Base-by-base conservation (phyloP, 1,284 basidiomycete species). In the Tetrapyrgos nigripes region DNA sequence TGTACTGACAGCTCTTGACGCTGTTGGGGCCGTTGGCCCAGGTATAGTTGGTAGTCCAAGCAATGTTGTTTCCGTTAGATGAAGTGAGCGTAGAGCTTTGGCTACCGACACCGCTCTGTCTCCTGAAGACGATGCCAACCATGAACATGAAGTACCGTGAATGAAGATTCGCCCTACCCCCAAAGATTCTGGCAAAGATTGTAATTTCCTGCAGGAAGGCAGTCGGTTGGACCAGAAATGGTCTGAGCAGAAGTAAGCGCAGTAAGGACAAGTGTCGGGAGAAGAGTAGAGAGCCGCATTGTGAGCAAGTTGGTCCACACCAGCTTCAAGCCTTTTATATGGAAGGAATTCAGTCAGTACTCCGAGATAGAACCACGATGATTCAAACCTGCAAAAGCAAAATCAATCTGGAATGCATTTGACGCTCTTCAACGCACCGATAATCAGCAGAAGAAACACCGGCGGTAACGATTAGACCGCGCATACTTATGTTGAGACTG, bases 141-240 rank as follows among this genome's bases (percentile, higher is more conserved):
- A 13, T 17, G 57, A 46, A 40, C 35, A 56, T 11, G 24, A 50
- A 33, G 51, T 50, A 21, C 13, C n/a, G 24, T 24, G n/a, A 43
- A 14, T 14, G 14, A 19, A 44, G 6, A 69, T 77, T 53, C 62
- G 82, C 80, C 58, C 54, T 68, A 66, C 19, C 83, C 83, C 84
- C 84, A 86, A 10, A 83, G 77, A 68, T 86, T 84, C 67, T 85
- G 81, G 69, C 84, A 86, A 44, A 85, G 76, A 0, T 76, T 79
- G 68, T 75, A 86, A 17, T 71, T 68, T 3, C 83, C 83, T 6
- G 79, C 80, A 1, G 80, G 70, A 43, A 71, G 59, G 64, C 83
- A 85, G 60, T 74, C 69, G 53, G 69, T 82, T 57, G 73, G 74
- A 13, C 83, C 83, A 9, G 73, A 72, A 49, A 85, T 72, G 6